phyloP scores from a whole-genome alignment of 2,329 filamentous ascomycete genomes.

The Zopfia rhizophila region DNA sequence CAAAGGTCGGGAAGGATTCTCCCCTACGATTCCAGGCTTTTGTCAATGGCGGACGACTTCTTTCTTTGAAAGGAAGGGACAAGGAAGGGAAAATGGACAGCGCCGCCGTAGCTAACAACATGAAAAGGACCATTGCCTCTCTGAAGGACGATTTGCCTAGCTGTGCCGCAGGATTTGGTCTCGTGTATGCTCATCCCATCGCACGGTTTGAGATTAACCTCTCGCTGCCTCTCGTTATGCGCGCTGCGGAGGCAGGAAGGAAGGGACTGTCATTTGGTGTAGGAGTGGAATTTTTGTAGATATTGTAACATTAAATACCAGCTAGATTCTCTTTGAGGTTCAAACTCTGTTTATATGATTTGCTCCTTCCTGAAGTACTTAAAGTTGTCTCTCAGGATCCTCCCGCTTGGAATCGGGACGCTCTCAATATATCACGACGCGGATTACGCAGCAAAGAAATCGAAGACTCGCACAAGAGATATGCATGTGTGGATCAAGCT shows the following conservation, averaged over 20 bases:
- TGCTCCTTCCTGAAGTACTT: background rate
- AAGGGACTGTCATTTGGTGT: slow-evolving; percentile 97
- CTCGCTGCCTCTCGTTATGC: slow-evolving; percentile 82
- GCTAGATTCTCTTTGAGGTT: no score
- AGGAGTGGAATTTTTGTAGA: slow-evolving; percentile 89
- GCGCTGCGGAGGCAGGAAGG: slow-evolving; percentile 84
- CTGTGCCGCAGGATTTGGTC: slow-evolving; percentile 83
- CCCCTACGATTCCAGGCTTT: slow-evolving; percentile 90
- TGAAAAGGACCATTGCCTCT: slow-evolving; percentile 73
- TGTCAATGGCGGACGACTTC: slow-evolving; percentile 85
- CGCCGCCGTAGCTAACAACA: slow-evolving; percentile 63
- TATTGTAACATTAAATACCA: slow-evolving; percentile 30
- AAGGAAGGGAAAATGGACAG: slow-evolving; percentile 59
- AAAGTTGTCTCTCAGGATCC: no score
- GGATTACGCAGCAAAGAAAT: no score
- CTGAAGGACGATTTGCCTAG: slow-evolving; percentile 82
- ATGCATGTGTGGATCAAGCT: no score
- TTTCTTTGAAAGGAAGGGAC: slow-evolving; percentile 71
- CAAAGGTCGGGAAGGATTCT: slow-evolving; percentile 81
- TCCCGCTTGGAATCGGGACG: no score
- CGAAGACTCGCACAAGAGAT: no score
- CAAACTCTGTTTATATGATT: background rate
- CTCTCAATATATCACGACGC: no score
- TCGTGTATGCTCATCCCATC: slow-evolving; percentile 94
- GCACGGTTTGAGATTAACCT: slow-evolving; percentile 97